Base-by-base conservation (phyloP, 2,329 filamentous ascomycete species). In the Fusarium nisikadoi region DNA sequence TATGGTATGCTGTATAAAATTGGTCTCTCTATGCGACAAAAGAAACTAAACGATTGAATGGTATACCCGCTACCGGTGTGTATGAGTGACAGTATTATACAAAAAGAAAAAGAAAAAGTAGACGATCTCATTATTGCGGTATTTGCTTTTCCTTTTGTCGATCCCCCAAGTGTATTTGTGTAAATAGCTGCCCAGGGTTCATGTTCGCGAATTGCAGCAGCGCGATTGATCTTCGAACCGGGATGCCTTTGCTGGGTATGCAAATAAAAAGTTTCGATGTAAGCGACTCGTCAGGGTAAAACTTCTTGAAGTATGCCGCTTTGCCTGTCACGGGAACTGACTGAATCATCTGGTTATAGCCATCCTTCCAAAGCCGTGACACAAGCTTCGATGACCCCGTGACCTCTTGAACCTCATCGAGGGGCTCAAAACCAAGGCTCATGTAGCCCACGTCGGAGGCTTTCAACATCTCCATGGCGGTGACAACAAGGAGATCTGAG, bases 121-220 rank as follows among this genome's bases (percentile, higher is more conserved):
- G 6, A 16, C 2, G 8, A 14, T 6, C 1, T 50, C 17, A 50
- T 20, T 17, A 25, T 25, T 50, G n/a, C 4, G 12, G 8, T 6
- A 19, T 4, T 49, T 35, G 11, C 25, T 57, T 57, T 6, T 57
- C 23, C 25, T n/a, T 47, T 6, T 35, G n/a, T 6, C 41, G 29
- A 19, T 57, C 41, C 0, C 31, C 41, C 8, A 23, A 7, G 13
- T 36, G 27, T n/a, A 29, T 23, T 25, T 54, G 45, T 5, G 35
- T 27, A 3, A 65, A 35, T 23, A 67, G n/a, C 6, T 47, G 61
- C 13, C 46, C 17, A 13, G 42, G 31, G 8, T 53, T 54, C 39
- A 67, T 60, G 29, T 67, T 67, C 17, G 64, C 64, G n/a, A 67
- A 65, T 9, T 54, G 45, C 20, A 67, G n/a, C n/a, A 67, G 35